Conservation (phyloP, 202 grass and related monocot genomes). For the Schoenoplectus triqueter region DNA sequence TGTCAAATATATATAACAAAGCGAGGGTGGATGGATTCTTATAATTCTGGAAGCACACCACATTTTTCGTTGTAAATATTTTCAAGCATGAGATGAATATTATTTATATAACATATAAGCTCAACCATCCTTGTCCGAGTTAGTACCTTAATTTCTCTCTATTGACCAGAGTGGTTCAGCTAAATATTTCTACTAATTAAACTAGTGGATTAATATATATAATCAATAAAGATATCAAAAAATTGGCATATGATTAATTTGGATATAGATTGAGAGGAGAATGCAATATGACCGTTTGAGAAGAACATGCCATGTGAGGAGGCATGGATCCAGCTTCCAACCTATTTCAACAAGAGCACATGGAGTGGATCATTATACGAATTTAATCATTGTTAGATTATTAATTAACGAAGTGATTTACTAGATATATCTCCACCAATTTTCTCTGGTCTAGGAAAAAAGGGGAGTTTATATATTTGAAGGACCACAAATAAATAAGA, state of each 20-base stretch:
- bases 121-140: not conserved
- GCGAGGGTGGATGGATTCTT: not conserved
- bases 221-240: not conserved
- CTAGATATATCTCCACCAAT: not conserved
- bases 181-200: not conserved
- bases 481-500: too few relatives aligned
- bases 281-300: conserved; percentile 35
- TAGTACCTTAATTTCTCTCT: not conserved
- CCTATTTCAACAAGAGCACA: conserved; percentile 38
- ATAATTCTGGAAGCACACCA: not conserved
- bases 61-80: not conserved
- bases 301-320: conserved; percentile 37
- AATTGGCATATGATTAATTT: conserved; percentile 16
- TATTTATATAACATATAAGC: not conserved
- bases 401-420: not conserved
- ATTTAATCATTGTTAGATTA: not conserved
- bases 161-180: not conserved
- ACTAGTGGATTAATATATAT: not conserved
- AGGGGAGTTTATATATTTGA: too few relatives aligned
- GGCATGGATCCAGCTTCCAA: conserved; percentile 33
- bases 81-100: not conserved
- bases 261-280: conserved; percentile 3
- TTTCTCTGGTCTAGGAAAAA: not conserved
- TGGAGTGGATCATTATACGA: conserved; percentile 25
- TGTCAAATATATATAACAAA: not conserved